phyloP scores from a whole-genome alignment of 2,329 filamentous ascomycete genomes.

The Trichoderma sp. region DNA sequence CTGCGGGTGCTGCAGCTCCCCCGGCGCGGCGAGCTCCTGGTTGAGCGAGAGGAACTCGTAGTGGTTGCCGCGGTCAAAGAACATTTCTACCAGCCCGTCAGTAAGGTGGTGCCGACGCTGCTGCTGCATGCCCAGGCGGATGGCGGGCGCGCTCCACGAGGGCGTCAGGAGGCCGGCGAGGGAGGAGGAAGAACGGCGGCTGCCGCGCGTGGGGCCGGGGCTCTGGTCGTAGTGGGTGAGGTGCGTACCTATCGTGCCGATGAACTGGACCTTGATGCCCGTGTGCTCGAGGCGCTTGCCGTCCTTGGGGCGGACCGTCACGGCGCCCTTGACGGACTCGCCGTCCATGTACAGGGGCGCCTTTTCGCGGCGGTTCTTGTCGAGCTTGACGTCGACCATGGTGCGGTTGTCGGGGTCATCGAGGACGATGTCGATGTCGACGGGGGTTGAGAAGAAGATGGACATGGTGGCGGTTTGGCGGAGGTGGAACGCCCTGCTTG shows the following conservation, averaged over 20 bases:
- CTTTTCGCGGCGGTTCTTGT: conserved; percentile 97
- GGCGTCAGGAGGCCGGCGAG: conserved; percentile 7
- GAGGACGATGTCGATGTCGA: conserved; percentile 98
- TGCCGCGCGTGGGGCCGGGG: conserved; percentile 6
- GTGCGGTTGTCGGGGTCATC: conserved; percentile 91
- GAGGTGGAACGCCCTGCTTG: neutral
- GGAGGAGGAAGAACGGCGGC: conserved; percentile 10
- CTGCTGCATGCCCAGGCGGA: conserved; percentile 27
- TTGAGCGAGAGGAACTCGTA: conserved; percentile 98
- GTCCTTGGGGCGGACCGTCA: conserved; percentile 95
- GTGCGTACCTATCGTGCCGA: conserved; percentile 84
- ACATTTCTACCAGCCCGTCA: conserved; percentile 74
- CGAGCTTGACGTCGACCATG: conserved; percentile 96
- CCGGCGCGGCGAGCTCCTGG: conserved; percentile 93
- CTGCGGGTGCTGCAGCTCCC: conserved; percentile 97
- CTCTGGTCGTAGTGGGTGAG: conserved; percentile 21
- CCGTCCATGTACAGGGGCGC: conserved; percentile 97
- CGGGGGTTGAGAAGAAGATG: conserved; percentile 96
- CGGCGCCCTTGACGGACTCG: conserved; percentile 94
- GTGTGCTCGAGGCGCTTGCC: conserved; percentile 97
- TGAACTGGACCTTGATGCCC: conserved; percentile 99
- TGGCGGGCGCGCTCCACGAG: conserved; percentile 25
- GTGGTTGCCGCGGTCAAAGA: conserved; percentile 98
- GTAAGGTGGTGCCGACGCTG: conserved; percentile 17
- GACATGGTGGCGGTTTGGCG: conserved; percentile 70